Percentiles rank a stretch among this genome's conserved stretches.
Evolutionary conservation across 1,284 basidiomycete genomes (phyloP).

Genomic region (Heterobasidion irregulare): DNA sequence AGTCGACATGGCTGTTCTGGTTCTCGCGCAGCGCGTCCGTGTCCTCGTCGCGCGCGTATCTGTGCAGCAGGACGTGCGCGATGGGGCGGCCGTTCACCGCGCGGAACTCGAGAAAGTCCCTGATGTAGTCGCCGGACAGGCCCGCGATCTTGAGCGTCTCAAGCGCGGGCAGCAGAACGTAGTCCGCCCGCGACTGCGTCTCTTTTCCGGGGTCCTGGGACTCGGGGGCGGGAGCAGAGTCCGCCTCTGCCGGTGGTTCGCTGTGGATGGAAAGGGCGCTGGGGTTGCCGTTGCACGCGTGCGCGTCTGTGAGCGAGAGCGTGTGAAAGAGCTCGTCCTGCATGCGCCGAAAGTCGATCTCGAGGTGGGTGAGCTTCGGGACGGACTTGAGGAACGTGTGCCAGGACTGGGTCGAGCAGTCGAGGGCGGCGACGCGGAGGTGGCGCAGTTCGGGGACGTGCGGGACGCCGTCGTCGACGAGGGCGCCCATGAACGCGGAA

Average conservation of each 20-base stretch:
- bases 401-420: slow-evolving; percentile 31
- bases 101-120: slow-evolving; percentile 14
- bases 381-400: slow-evolving; percentile 27
- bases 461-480: slow-evolving; percentile 1
- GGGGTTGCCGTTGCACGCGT: neutral
- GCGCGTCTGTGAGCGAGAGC: slow-evolving; percentile 17
- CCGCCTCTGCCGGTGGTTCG: neutral
- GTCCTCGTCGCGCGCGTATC: slow-evolving; percentile 13
- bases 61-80: slow-evolving; percentile 16
- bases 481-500: slow-evolving; percentile 26
- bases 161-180: slow-evolving; percentile 19
- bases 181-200: neutral
- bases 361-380: slow-evolving; percentile 28
- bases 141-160: slow-evolving; percentile 16
- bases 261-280: neutral
- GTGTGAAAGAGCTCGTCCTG: slow-evolving; percentile 28
- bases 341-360: slow-evolving; percentile 32
- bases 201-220: neutral
- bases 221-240: neutral
- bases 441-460: slow-evolving; percentile 29
- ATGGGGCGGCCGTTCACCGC: slow-evolving; percentile 12
- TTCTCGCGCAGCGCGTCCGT: slow-evolving; percentile 11
- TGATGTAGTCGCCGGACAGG: slow-evolving; percentile 11
- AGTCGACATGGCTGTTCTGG: neutral
- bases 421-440: slow-evolving; percentile 36